Evolutionary conservation across 2,329 filamentous ascomycete species (phyloP), one percentile per base, ranked within the genome.

Genomic region (Podosphaera fusca): DNA sequence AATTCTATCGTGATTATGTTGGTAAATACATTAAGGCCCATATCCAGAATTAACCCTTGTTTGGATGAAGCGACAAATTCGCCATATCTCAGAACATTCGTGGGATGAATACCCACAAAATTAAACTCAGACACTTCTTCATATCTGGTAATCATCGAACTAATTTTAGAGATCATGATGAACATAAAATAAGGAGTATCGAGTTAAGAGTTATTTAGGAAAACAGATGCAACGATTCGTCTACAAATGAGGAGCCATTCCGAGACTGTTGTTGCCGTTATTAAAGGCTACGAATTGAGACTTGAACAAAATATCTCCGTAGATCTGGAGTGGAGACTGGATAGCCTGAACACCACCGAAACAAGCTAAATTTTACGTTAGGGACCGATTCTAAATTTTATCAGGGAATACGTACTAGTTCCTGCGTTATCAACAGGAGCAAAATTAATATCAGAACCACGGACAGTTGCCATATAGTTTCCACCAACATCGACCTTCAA

Each of bases 301-400:
- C 70, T 79, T 79, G 70, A 80, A 79, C 65, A 80, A 74, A 63
- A 79, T 74, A 63, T 80, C 77, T 21, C 78, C 77, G 63, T 76
- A 80, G 65, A 87, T 80, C 68, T 81, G 77, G 42, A 83, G 67
- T 34, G 70, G 69, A 12, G 70, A 70, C 1, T 74, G 71, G 52
- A 76, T 78, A 36, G 75, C 73, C 70, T 86, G 82, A 21, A 86
- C 69, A 62, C 81, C 82, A 59, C 81, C 82, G 62, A 82, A 85
- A 71, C 82, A 86, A 57, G 72, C 74, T 76, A 57, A 34, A 53
- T 55, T 53, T 10, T 46, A 55, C n/a, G 9, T 55, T 34, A 50
- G 59, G 3, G 14, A 31, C 45, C 7, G 36, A 14, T 0, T 3
- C 1, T 31, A 14, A 2, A 46, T 6, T 30, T 12, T 8, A 29